Conservation (phyloP, 495 filamentous ascomycete species). For the Trichocladium antarcticum region DNA sequence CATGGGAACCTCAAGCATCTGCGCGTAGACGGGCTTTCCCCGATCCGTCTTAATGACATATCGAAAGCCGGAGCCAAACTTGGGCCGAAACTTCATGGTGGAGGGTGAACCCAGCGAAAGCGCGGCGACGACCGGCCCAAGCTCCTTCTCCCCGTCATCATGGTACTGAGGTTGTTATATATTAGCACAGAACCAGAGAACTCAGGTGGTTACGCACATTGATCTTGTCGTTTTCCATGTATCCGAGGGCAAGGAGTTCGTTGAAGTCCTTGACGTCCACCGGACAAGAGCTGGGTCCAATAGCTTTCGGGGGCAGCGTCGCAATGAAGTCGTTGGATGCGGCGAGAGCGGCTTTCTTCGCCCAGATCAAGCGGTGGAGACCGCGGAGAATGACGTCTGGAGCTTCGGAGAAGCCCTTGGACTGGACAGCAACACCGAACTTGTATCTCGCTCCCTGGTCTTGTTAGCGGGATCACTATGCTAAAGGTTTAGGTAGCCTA, state of each 20-base stretch:
- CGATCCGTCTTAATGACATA: constrained; percentile 21
- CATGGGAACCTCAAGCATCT: constrained; percentile 35
- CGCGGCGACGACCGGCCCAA: constrained; percentile 67
- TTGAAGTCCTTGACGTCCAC: constrained; percentile 45
- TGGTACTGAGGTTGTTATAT: constrained; percentile 48
- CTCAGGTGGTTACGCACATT: constrained; percentile 39
- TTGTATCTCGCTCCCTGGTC: constrained; percentile 71
- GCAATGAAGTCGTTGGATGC: constrained; percentile 16
- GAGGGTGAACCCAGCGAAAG: constrained; percentile 62
- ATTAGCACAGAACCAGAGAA: constrained; percentile 20
- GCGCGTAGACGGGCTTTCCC: constrained; percentile 15
- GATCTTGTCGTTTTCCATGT: constrained; percentile 59
- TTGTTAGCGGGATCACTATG: constrained; percentile 6
- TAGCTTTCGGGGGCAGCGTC: neutral
- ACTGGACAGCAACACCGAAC: constrained; percentile 58
- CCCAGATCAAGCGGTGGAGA: constrained; percentile 57
- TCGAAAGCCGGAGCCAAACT: constrained; percentile 43
- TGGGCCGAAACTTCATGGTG: constrained; percentile 60
- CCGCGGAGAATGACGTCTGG: constrained; percentile 44
- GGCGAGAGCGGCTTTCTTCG: constrained; percentile 37
- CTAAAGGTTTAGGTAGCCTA: constrained; percentile 28
- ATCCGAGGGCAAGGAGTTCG: constrained; percentile 65
- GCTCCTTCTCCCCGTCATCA: constrained; percentile 67
- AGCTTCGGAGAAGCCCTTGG: constrained; percentile 51
- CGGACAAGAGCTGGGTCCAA: constrained; percentile 8